Evolutionary conservation across 2,329 filamentous ascomycete species (phyloP), one percentile per base, ranked within the genome.

Genomic region (Ophiostoma ips): DNA sequence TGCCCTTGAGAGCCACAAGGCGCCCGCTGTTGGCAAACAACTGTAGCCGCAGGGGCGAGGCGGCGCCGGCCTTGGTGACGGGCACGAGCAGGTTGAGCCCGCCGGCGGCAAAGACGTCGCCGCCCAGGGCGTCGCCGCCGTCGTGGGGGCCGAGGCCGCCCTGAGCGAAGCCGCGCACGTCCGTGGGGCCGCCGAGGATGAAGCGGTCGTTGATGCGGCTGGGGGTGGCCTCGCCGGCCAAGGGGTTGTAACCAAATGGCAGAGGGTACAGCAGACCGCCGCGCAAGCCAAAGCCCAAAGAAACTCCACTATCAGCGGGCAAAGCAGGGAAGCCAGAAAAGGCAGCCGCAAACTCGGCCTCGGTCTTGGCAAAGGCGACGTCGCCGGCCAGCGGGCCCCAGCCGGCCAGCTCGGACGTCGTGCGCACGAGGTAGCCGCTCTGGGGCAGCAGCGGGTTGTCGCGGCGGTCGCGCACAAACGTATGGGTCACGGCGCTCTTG

Each of bases 171-270:
- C 92, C 92, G 50, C 92, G 85, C 13, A 98, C 86, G 61, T 95
- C 90, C 3, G 88, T 95, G 3, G 92, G 90, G 0, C 92, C 92
- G 40, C 92, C 92, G 31, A 98, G 84, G 60, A 88, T 81, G 70
- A 98, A 98, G 41, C 92, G 87, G 64, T 98, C 92, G 62, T 94
- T 95, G 60, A 96, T 76, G 30, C 87, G 80, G 57, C 86, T 94
- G 5, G 83, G 77, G 21, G 75, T 71, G 0, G 82, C 75, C 18
- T 69, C 68, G 46, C 70, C 69, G 16, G 66, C 60, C 47, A 73
- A 58, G 48, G 72, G 58, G 15, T 68, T 64, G 57, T 73, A 77
- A 7, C 79, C 79, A 8, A 84, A 68, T 2, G 85, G 75, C 15
- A 98, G 71, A 1, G 92, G 92, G 62, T 84, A 94, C 9, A 98